These are phyloP conservation scores for Pisolithus marmoratus DNA, from an alignment of 768 basidiomycete species.

Conservation along the genomic window DNA sequence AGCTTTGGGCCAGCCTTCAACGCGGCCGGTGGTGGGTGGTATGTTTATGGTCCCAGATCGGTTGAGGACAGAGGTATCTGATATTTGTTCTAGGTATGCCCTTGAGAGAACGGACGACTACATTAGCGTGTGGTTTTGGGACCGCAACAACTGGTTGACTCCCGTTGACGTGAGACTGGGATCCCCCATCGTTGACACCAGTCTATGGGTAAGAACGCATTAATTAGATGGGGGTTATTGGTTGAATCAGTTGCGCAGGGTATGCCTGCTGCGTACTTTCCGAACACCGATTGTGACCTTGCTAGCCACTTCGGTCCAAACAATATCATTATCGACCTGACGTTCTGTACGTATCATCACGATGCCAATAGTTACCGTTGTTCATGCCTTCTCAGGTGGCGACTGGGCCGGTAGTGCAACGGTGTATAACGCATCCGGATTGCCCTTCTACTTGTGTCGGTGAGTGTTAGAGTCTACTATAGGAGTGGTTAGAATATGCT, in stretches of 20 bases:
- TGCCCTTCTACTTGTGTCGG: constrained; percentile 27
- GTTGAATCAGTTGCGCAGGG: constrained; percentile 14
- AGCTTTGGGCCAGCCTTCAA: constrained; percentile 28
- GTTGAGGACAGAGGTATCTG: not conserved
- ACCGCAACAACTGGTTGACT: constrained; percentile 23
- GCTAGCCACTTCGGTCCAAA: constrained; percentile 29
- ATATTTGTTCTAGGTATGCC: constrained; percentile 29
- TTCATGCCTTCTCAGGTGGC: constrained; percentile 16
- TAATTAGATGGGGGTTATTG: not conserved
- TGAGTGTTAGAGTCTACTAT: constrained; percentile 6
- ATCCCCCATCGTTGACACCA: constrained; percentile 13
- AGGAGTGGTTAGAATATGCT: not conserved
- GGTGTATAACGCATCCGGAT: constrained; percentile 24
- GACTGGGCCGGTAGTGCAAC: constrained; percentile 23
- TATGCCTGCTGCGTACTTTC: constrained; percentile 31
- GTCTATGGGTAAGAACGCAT: constrained; percentile 15
- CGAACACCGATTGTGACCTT: constrained; percentile 36
- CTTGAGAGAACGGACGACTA: constrained; percentile 28
- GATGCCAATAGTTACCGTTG: not conserved
- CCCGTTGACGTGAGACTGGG: constrained; percentile 29
- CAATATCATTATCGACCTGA: constrained; percentile 30
- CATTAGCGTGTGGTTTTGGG: constrained; percentile 40
- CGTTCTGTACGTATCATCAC: constrained; percentile 21
- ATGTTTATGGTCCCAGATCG: not conserved
- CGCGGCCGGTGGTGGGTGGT: constrained; percentile 36